Evolutionary conservation across 257 asterid genomes (phyloP).

Genomic region (Lavandula angustifolia): DNA sequence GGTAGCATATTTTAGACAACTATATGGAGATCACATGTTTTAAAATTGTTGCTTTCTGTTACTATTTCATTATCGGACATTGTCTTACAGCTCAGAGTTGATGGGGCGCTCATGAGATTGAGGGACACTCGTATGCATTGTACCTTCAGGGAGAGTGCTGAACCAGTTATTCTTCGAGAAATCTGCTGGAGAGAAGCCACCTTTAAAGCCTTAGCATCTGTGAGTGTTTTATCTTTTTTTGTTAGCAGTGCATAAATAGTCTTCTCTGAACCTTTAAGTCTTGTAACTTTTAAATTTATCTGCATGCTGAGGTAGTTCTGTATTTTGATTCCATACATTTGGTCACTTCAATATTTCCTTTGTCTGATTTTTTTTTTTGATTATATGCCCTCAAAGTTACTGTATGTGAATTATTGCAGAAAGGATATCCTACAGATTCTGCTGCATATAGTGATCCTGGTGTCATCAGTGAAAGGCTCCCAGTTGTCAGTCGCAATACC

Average conservation of each 20-base stretch:
- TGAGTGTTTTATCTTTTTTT: slow-evolving; percentile 38
- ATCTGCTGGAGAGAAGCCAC: slow-evolving; percentile 93
- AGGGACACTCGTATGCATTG: slow-evolving; percentile 97
- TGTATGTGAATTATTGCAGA: slow-evolving; percentile 53
- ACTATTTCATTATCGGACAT: slow-evolving; percentile 28
- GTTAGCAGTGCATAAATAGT: slow-evolving; percentile 2
- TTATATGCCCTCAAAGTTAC: not conserved
- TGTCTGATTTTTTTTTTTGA: not conserved
- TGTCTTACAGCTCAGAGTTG: slow-evolving; percentile 88
- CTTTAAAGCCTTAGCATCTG: slow-evolving; percentile 63
- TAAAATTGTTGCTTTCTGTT: slow-evolving; percentile 25
- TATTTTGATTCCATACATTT: slow-evolving; percentile 21
- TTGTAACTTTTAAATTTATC: not conserved
- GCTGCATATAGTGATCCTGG: slow-evolving; percentile 92
- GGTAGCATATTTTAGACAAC: slow-evolving; percentile 9
- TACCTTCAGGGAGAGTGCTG: slow-evolving; percentile 47
- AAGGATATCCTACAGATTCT: slow-evolving; percentile 84
- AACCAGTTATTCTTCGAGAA: slow-evolving; percentile 78
- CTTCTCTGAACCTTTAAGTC: slow-evolving; percentile 19
- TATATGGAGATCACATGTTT: slow-evolving; percentile 21
- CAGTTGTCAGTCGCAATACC: slow-evolving; percentile 66
- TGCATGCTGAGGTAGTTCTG: not conserved
- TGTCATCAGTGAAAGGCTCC: slow-evolving; percentile 74
- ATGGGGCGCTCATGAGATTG: slow-evolving; percentile 95
- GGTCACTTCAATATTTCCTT: slow-evolving; percentile 12